Evolutionary conservation across 441 rosid genomes (phyloP).

Genomic region (Erodium chrysanthum): DNA sequence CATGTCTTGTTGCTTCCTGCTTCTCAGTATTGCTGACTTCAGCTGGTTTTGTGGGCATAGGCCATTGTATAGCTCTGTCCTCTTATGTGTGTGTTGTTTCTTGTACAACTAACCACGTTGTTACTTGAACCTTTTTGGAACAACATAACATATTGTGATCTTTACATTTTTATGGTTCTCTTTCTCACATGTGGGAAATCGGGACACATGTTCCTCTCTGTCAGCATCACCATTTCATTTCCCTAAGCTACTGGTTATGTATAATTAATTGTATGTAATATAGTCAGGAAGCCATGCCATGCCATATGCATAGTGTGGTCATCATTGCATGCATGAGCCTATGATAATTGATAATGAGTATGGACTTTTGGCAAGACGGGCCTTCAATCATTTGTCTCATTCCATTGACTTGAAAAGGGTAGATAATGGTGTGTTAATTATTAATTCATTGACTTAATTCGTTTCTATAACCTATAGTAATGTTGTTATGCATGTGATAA

Average conservation of each 20-base stretch:
- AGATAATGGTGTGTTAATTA: neutral
- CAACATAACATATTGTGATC: neutral
- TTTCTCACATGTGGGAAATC: neutral
- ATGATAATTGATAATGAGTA: neutral
- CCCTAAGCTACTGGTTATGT: neutral
- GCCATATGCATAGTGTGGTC: neutral
- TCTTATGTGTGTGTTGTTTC: neutral
- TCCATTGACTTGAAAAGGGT: neutral
- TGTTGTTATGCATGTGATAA: neutral
- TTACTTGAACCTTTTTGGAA: slow-evolving; percentile 10
- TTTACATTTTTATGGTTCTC: neutral
- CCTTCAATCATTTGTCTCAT: neutral
- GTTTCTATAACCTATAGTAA: too few species aligned
- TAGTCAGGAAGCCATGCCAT: neutral
- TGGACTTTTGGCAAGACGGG: neutral
- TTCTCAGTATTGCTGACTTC: slow-evolving; percentile 24
- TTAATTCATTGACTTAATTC: neutral
- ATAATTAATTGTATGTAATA: neutral
- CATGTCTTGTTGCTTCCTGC: slow-evolving; percentile 1
- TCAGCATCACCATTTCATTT: neutral
- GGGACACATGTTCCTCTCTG: neutral
- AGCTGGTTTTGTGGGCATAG: slow-evolving; percentile 18
- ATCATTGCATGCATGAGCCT: neutral
- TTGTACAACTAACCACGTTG: neutral
- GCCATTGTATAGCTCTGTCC: slow-evolving; percentile 13